These are phyloP conservation scores for Trichoderma simmonsii DNA, from an alignment of 2,329 filamentous ascomycete species.

Conservation along the genomic window DNA sequence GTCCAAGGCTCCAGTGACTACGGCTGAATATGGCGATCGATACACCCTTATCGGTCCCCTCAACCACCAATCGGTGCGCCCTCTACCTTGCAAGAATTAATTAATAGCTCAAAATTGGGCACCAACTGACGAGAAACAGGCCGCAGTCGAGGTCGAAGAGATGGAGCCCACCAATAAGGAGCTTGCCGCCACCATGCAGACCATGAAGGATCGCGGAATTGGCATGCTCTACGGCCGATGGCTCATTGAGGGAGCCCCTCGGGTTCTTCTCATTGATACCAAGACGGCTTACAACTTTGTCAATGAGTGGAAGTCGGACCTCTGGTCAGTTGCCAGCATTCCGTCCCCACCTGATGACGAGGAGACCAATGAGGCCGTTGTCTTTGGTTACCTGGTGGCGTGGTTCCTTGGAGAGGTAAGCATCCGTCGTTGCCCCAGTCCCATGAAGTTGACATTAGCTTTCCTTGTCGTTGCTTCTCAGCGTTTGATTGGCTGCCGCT, in stretches of 20 bases:
- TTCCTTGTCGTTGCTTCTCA: background rate
- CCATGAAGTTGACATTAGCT: background rate
- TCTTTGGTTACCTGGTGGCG: constrained; percentile 94
- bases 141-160: constrained; percentile 96
- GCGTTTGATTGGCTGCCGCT: constrained; percentile 7
- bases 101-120: constrained; percentile 17
- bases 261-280: constrained; percentile 92
- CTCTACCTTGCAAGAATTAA: constrained; percentile 3
- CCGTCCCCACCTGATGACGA: constrained; percentile 89
- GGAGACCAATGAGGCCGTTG: constrained; percentile 95
- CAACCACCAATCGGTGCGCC: constrained; percentile 79
- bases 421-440: background rate
- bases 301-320: constrained; percentile 94
- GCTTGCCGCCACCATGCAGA: constrained; percentile 76
- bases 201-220: constrained; percentile 91
- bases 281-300: constrained; percentile 87
- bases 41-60: constrained; percentile 95
- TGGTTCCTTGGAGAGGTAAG: constrained; percentile 97
- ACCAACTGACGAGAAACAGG: constrained; percentile 47
- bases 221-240: constrained; percentile 90
- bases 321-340: constrained; percentile 91
- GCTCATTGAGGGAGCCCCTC: constrained; percentile 93
- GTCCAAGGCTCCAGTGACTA: constrained; percentile 96
- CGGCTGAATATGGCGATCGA: constrained; percentile 95
- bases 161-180: constrained; percentile 79